Evolutionary conservation across 2,329 filamentous ascomycete species (phyloP).

Genomic region (Alternaria novae-zelandiae): DNA sequence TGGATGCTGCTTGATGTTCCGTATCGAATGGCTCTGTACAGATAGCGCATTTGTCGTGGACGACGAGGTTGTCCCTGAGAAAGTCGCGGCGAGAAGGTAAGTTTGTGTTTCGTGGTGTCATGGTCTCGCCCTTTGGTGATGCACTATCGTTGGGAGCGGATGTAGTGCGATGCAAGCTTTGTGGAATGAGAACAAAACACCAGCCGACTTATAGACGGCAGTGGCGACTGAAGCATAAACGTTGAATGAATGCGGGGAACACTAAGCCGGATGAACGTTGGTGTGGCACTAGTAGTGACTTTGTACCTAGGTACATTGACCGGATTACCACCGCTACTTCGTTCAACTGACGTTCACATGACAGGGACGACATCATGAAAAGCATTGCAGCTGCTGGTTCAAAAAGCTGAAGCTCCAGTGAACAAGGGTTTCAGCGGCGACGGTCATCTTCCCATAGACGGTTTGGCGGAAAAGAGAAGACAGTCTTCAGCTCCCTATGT

Average conservation of each 20-base stretch:
- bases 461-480: slow-evolving; percentile 5
- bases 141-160: not conserved
- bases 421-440: not conserved
- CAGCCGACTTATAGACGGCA: not conserved
- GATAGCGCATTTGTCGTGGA: not conserved
- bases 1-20: not conserved
- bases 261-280: not conserved
- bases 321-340: not conserved
- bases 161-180: not conserved
- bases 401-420: not conserved
- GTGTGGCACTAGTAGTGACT: not conserved
- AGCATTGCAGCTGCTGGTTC: not conserved
- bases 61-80: not conserved
- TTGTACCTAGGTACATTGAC: not conserved
- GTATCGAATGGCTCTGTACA: not conserved
- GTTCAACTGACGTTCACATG: not conserved
- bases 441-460: not conserved
- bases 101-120: not conserved
- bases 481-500: not conserved
- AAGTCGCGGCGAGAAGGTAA: not conserved
- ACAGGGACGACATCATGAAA: not conserved
- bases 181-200: not conserved
- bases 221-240: not conserved
- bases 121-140: too few relatives aligned
- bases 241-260: not conserved